Percentiles rank a stretch among this genome's conserved stretches.
phyloP scores from a whole-genome alignment of 768 basidiomycete species.

The Clathrus columnatus region DNA sequence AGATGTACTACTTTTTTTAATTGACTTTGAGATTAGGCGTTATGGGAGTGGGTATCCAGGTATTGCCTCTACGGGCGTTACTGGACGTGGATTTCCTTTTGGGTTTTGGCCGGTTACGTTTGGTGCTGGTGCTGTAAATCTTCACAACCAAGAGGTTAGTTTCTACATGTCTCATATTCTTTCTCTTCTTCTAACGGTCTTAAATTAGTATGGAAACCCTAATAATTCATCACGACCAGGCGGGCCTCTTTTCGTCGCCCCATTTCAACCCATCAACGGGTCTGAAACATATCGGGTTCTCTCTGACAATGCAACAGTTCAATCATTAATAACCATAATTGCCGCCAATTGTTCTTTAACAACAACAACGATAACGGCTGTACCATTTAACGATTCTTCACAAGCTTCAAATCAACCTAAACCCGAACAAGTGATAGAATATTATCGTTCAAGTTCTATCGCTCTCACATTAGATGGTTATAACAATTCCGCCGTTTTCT shows the following conservation, averaged over 20 bases:
- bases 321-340: conserved; percentile 35
- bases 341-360: conserved; percentile 36
- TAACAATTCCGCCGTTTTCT: conserved; percentile 49
- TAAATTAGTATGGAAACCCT: conserved; percentile 42
- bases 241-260: conserved; percentile 31
- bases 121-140: conserved; percentile 24
- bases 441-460: conserved; percentile 59
- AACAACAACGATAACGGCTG: conserved; percentile 21
- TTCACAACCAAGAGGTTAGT: conserved; percentile 21
- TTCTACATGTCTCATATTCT: conserved; percentile 9
- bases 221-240: conserved; percentile 42
- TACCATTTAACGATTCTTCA: conserved; percentile 23
- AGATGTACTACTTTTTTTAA: conserved; percentile 8
- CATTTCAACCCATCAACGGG: conserved; percentile 31
- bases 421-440: conserved; percentile 54
- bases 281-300: conserved; percentile 38
- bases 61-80: conserved; percentile 34
- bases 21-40: conserved; percentile 22
- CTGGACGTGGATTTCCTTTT: conserved; percentile 49
- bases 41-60: conserved; percentile 65
- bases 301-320: conserved; percentile 39
- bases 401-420: conserved; percentile 17
- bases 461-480: conserved; percentile 57
- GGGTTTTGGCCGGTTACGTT: conserved; percentile 59
- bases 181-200: too few relatives aligned